phyloP scores from a whole-genome alignment of 352 stramenopile genomes.

The Phytophthora fragariae region DNA sequence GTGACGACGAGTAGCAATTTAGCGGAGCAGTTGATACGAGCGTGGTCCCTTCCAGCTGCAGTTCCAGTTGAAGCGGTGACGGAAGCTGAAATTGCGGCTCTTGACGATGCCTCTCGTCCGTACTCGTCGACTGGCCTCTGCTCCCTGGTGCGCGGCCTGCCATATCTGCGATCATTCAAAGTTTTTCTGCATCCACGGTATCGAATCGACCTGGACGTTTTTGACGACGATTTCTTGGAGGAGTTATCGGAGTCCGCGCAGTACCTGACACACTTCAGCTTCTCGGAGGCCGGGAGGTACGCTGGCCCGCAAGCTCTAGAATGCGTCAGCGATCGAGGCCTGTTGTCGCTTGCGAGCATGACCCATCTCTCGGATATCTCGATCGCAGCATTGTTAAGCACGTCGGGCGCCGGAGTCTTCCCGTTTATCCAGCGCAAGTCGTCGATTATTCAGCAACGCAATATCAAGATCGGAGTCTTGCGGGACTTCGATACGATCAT shows the following conservation, averaged over 20 bases:
- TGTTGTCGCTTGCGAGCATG: slow-evolving; percentile 44
- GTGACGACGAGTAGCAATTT: slow-evolving; percentile 18
- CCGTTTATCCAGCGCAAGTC: slow-evolving; percentile 38
- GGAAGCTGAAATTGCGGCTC: slow-evolving; percentile 15
- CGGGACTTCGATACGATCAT: slow-evolving; percentile 42
- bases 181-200: slow-evolving; percentile 45
- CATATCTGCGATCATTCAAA: slow-evolving; percentile 44
- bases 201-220: slow-evolving; percentile 52
- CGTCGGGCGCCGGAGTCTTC: slow-evolving; percentile 30
- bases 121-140: slow-evolving; percentile 49
- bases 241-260: slow-evolving; percentile 31
- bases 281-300: slow-evolving; percentile 44
- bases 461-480: slow-evolving; percentile 54
- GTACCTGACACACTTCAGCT: slow-evolving; percentile 48
- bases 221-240: slow-evolving; percentile 46
- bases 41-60: slow-evolving; percentile 22
- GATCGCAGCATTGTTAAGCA: slow-evolving; percentile 38
- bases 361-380: slow-evolving; percentile 49
- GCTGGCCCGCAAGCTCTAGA: slow-evolving; percentile 41
- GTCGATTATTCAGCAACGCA: slow-evolving; percentile 45
- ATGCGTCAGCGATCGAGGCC: slow-evolving; percentile 35
- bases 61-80: slow-evolving; percentile 13
- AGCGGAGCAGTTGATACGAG: slow-evolving; percentile 28
- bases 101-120: slow-evolving; percentile 27
- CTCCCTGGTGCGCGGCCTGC: slow-evolving; percentile 40